These are phyloP conservation scores for Castanospermum australe DNA, from an alignment of 306 rosid genomes.

Conservation along the genomic window DNA sequence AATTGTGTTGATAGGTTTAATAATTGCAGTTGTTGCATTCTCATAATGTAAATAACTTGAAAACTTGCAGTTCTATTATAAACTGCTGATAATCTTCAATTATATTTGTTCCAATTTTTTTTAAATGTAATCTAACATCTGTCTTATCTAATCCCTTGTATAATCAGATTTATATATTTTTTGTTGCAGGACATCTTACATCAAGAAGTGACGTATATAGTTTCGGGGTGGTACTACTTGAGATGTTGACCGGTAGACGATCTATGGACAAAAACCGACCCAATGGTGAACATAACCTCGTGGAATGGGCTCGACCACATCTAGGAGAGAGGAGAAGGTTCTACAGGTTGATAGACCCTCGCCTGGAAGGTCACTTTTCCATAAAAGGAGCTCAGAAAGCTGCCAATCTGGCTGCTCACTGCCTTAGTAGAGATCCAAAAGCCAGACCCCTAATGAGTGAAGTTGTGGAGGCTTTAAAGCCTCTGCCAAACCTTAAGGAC, in stretches of 20 bases:
- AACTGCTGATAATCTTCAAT: neutral
- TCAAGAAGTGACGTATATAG: slow-evolving; percentile 94
- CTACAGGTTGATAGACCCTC: slow-evolving; percentile 78
- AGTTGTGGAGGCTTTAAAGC: slow-evolving; percentile 82
- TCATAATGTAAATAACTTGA: neutral
- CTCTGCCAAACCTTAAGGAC: slow-evolving; percentile 87
- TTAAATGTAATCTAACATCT: neutral
- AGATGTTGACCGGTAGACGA: slow-evolving; percentile 93
- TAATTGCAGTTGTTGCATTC: neutral
- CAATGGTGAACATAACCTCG: slow-evolving; percentile 91
- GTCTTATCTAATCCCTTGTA: neutral
- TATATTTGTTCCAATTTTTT: neutral
- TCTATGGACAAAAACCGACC: slow-evolving; percentile 97
- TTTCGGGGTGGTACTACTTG: slow-evolving; percentile 93
- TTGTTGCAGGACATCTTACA: slow-evolving; percentile 77
- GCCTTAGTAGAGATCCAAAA: slow-evolving; percentile 85
- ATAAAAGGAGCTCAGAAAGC: slow-evolving; percentile 87
- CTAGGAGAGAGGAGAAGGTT: slow-evolving; percentile 83
- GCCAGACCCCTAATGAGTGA: slow-evolving; percentile 80
- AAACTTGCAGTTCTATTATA: neutral
- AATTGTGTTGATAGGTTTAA: neutral
- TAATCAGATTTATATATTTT: slow-evolving; percentile 17
- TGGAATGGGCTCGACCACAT: slow-evolving; percentile 98
- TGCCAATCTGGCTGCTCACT: slow-evolving; percentile 69
- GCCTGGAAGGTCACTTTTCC: slow-evolving; percentile 90